Base-by-base conservation (phyloP, 768 basidiomycete genomes). In the Pleurotus eryngii region DNA sequence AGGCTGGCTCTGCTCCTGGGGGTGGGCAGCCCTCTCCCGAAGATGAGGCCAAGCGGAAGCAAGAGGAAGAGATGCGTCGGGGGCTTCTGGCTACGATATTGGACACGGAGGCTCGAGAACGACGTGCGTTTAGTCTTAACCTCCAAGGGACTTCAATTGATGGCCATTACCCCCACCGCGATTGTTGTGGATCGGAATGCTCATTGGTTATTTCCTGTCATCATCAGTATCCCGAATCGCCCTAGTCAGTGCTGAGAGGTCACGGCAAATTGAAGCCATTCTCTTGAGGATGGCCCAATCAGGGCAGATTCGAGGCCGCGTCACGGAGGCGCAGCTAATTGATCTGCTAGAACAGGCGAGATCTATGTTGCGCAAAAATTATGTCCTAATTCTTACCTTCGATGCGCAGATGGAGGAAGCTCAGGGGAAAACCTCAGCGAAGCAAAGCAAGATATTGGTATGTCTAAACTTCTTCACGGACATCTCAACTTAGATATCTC, bases 261-360 rank as follows among this genome's bases (percentile, higher is more conserved):
- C 92, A 15, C 80, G 80, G 60, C 85, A 92, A 68, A 90, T 96
- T 62, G 90, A 95, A 71, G 75, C 73, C 3, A 84, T 94, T 57
- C 75, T 96, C 30, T 62, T 89, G 40, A 80, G 90, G 40, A 92
- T 94, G 89, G 91, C 86, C 6, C 90, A 92, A 72, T 77, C 82
- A 1, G 91, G 93, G 5, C 91, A 94, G 68, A 69, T 96, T 39
- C 80, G 87, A 45, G 87, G 86, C 1, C 76, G 85, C 26, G 87
- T 96, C 40, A 83, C 79, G 26, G 94, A 97, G 67, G 74, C 79
- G 47, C 91, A 94, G 68, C 78, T 97, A 55, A 92, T 97, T 61
- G 86, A 85, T 48, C 74, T 96, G 37, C 78, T 96, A 58, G 89
- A 95, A 63, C 91, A 96, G 81, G 94, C 22, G 7, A 54, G 51